Percentiles rank a stretch among this genome's conserved stretches.
Conservation (phyloP, 176 grass and related monocot species). For the Bonia amplexicaulis region DNA sequence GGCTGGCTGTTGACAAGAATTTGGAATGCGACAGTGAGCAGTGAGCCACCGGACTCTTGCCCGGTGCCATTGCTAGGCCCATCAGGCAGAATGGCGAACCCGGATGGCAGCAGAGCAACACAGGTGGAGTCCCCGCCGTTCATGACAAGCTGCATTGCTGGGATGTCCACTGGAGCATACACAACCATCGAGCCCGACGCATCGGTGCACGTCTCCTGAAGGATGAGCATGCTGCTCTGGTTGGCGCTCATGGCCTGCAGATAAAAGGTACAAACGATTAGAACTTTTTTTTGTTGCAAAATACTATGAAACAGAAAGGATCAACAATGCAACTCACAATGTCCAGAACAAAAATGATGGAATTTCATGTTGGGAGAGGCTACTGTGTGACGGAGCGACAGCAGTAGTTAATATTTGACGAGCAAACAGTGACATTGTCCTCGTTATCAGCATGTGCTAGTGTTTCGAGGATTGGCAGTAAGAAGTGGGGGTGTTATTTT, state of each 20-base stretch:
- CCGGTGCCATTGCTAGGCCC: constrained; percentile 26
- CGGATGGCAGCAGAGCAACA: constrained; percentile 82
- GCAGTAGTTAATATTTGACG: not conserved
- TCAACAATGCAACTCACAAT: not conserved
- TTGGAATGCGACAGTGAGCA: constrained; percentile 91
- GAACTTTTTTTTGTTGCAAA: not conserved
- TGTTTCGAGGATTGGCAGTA: not conserved
- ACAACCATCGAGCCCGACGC: constrained; percentile 92
- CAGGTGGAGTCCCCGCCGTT: constrained; percentile 91
- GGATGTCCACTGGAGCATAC: constrained; percentile 90
- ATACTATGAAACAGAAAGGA: not conserved
- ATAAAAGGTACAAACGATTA: not conserved
- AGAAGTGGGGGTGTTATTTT: not conserved
- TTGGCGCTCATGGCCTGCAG: constrained; percentile 70
- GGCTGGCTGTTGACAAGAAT: constrained; percentile 99
- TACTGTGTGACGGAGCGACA: not conserved
- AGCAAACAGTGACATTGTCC: constrained; percentile 10
- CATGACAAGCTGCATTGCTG: constrained; percentile 97
- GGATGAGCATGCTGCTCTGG: constrained; percentile 97
- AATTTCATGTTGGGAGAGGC: not conserved
- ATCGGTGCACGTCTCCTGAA: constrained; percentile 93
- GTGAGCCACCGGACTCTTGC: constrained; percentile 42
- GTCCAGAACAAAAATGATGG: not conserved
- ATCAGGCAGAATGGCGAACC: constrained; percentile 87
- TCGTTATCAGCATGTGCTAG: not conserved